Evolutionary conservation across 164 flowering plant genomes (phyloP).

Genomic region (Magnolia kwangsiensis): DNA sequence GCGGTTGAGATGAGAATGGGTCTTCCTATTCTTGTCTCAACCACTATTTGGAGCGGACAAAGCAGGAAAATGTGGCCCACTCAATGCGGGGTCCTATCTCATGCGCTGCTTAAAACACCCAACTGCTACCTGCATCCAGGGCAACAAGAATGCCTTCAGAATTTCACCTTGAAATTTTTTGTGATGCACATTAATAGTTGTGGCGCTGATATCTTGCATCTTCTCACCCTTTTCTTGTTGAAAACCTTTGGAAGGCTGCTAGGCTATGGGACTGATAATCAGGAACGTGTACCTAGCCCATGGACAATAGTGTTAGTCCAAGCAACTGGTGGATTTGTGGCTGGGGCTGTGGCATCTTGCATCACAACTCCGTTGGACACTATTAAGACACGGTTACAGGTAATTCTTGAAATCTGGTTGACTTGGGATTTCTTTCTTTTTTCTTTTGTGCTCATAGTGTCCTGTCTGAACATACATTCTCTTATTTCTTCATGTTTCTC

Average conservation of each 20-base stretch:
- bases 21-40: neutral
- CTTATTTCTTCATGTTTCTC: neutral
- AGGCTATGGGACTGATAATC: conserved; percentile 41
- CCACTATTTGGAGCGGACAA: neutral
- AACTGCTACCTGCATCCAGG: neutral
- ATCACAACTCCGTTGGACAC: conserved; percentile 96
- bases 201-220: neutral
- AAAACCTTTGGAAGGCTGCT: conserved; percentile 37
- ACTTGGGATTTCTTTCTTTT: neutral
- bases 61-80: neutral
- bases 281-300: conserved; percentile 44
- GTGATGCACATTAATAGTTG: neutral
- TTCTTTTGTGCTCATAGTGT: too few relatives aligned
- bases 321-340: conserved; percentile 80
- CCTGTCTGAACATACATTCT: too few relatives aligned
- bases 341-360: conserved; percentile 86
- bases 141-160: neutral
- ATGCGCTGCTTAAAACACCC: neutral
- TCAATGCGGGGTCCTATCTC: neutral
- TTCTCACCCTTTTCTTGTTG: neutral
- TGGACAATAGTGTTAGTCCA: conserved; percentile 60
- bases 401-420: conserved; percentile 14
- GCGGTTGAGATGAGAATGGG: neutral
- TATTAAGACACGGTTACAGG: conserved; percentile 97
- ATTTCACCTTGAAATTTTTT: neutral